Conservation (phyloP, 495 filamentous ascomycete genomes). For the Chlorociboria aeruginascens region DNA sequence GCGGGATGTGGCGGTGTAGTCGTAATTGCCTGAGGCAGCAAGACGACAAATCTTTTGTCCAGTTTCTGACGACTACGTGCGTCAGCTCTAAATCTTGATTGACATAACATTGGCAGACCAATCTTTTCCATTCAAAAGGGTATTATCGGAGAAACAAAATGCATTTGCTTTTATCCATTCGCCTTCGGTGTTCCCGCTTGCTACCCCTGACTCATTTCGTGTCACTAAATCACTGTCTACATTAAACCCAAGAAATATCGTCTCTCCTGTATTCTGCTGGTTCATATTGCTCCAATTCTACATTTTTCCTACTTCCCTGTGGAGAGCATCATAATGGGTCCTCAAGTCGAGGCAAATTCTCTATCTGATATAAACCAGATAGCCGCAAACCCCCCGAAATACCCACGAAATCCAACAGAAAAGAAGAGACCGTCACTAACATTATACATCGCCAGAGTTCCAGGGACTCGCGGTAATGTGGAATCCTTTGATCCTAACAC, state of each 20-base stretch:
- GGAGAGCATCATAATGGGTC: slow-evolving; percentile 2
- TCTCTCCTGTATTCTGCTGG: too few relatives aligned
- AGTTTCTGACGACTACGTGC: too few relatives aligned
- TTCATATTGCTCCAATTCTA: too few relatives aligned
- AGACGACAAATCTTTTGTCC: too few relatives aligned
- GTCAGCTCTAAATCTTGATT: too few relatives aligned
- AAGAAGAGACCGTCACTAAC: slow-evolving; percentile 52
- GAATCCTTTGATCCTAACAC: not conserved
- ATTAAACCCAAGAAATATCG: too few relatives aligned
- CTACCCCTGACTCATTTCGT: not conserved
- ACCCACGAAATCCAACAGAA: slow-evolving; percentile 63
- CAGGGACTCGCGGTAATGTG: slow-evolving; percentile 67
- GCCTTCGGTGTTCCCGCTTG: not conserved
- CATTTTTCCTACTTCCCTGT: not conserved
- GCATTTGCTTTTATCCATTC: not conserved
- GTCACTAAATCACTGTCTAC: too few relatives aligned
- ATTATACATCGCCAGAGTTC: slow-evolving; percentile 85
- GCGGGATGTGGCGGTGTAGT: too few relatives aligned
- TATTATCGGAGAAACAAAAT: not conserved
- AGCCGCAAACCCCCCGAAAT: slow-evolving; percentile 76
- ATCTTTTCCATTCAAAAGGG: not conserved
- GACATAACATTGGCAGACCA: not conserved
- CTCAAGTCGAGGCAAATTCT: slow-evolving; percentile 64
- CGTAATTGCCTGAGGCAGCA: too few relatives aligned
- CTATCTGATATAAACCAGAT: slow-evolving; percentile 66